Conservation (phyloP, 805 yeast species). For the Naumovozyma castellii region DNA sequence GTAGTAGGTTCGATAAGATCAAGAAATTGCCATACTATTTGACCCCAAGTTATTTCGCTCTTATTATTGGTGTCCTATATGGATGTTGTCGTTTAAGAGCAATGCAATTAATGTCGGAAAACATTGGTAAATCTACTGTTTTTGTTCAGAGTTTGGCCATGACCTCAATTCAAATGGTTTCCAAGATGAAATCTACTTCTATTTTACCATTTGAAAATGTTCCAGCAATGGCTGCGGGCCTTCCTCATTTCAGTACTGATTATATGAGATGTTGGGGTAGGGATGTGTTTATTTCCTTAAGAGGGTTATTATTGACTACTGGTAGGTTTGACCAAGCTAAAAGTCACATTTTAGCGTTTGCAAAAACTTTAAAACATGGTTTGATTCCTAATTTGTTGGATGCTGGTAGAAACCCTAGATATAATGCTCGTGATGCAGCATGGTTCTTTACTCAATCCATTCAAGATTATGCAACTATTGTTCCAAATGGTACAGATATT, state of each 20-base stretch:
- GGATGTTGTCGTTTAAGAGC: conserved; percentile 71
- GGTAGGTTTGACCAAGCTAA: conserved; percentile 74
- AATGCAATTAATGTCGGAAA: conserved; percentile 42
- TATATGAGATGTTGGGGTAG: conserved; percentile 99
- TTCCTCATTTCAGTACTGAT: conserved; percentile 85
- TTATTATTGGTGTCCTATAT: conserved; percentile 73
- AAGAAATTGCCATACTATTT: conserved; percentile 65
- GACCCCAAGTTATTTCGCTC: conserved; percentile 78
- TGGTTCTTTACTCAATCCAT: conserved; percentile 90
- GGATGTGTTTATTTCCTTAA: conserved; percentile 79
- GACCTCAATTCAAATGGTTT: conserved; percentile 82
- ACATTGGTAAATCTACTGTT: conserved; percentile 50
- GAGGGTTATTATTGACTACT: conserved; percentile 73
- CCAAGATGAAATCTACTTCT: conserved; percentile 62
- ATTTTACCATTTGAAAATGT: conserved; percentile 52
- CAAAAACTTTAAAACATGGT: conserved; percentile 88
- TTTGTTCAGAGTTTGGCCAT: conserved; percentile 75
- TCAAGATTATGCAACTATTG: conserved; percentile 66
- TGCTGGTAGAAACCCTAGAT: conserved; percentile 88
- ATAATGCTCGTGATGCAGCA: conserved; percentile 92
- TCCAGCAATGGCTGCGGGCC: conserved; percentile 88
- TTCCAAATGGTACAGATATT: conserved; percentile 58
- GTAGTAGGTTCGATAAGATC: conserved; percentile 51
- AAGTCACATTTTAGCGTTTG: conserved; percentile 75
- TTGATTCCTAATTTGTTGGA: conserved; percentile 87